Base-by-base conservation (phyloP, 768 basidiomycete genomes). In the Rhodosporidiobolus sp. region DNA sequence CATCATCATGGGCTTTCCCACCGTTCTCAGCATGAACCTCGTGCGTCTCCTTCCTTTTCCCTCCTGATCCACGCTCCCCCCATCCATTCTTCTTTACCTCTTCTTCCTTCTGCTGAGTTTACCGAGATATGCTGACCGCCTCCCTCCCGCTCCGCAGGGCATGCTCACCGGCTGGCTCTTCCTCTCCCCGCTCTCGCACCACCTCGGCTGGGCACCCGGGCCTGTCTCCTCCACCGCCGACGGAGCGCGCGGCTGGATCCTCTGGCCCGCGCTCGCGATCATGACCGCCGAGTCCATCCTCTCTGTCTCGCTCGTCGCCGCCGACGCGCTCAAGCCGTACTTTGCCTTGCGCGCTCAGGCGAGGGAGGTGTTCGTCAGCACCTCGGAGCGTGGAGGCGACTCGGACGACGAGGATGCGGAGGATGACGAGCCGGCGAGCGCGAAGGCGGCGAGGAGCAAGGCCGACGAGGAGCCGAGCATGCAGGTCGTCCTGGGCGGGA, bases 101-200 rank as follows among this genome's bases (percentile, higher is more conserved):
- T 12, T 17, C 24, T 26, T 52, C 50, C 50, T 10, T 26, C 50
- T 52, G 24, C 8, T 9, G 24, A 52, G 8, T 49, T 28, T 10
- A 28, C 45, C n/a, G 11, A 46, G 5, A 3, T 0, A 28, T 30
- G 2, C 34, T 62, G 30, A 52, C 24, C n/a, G n/a, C n/a, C n/a
- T n/a, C n/a, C n/a, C n/a, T 9, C n/a, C 5, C 24, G 22, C 16
- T 3, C 22, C 8, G 1, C 75, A 92, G 90, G 94, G 95, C 38
- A 97, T 96, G 95, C 75, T 97, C n/a, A 88, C 90, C 17, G 95
- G 95, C 16, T 98, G 95, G 95, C 94, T 87, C 8, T 82, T 97
- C 30, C 83, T 98, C n/a, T 92, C 92, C 0, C 95, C 95, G 10
- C 79, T 97, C 12, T 86, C 93, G 11, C 94, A 92, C 78, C 77